Base-by-base conservation (phyloP, 257 asterid species). In the Paulownia fortunei region DNA sequence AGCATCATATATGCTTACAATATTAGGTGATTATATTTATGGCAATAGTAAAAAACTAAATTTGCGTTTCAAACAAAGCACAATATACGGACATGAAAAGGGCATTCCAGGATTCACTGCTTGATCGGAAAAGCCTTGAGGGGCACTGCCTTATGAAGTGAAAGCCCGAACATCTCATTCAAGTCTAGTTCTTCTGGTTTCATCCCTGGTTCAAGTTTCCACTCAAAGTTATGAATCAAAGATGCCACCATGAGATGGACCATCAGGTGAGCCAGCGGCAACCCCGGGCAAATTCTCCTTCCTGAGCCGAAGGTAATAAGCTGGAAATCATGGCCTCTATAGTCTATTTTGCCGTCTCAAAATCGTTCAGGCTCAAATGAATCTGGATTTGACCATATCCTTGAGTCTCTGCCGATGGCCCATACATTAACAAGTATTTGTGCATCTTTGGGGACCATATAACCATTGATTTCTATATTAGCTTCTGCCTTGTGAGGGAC, bases 351-450 rank as follows among this genome's bases (percentile, higher is more conserved):
- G 27, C 46, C 8, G 8, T 30, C 61, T 12, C 47, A 26, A 27
- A 69, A 47, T 69, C 62, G 15, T 69, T n/a, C 74, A 0, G 61
- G 61, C 74, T 69, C 61, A 27, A 69, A 69, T 8, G 44, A 42
- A 46, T 69, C 46, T 18, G 61, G 60, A 8, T 46, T 69, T 3
- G 74, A 5, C 74, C 61, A 69, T 46, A 69, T 47, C 0, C 37
- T 44, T 6, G 61, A 2, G 15, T 69, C 74, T 32, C 61, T 69
- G 1, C 61, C 61, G 0, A 26, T 69, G 2, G 74, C 74, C 74
- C 61, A 69, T 2, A 46, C 15, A 18, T 69, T 69, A 7, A 69
- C 27, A 34, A 69, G 44, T 3, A 69, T 44, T 27, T 26, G 27
- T 0, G 60, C 44, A 19, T 47, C 8, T 69, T 47, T 69, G 0